A percentile compares a stretch with the other conserved stretches of the same genome.
phyloP scores from a whole-genome alignment of 176 grass and related monocot genomes.

The Carex pumila region DNA sequence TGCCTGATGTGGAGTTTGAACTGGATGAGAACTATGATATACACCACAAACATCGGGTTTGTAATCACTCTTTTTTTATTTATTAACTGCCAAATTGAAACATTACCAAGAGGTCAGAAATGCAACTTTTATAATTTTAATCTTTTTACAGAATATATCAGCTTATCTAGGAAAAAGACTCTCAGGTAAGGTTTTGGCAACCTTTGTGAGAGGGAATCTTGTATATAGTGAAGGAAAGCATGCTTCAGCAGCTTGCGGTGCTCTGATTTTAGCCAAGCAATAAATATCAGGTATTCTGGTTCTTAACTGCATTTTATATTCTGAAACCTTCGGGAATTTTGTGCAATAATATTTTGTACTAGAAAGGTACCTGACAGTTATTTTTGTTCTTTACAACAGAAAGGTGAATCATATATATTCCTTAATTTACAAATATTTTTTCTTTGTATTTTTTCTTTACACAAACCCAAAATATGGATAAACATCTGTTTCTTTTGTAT shows the following conservation, averaged over 20 bases:
- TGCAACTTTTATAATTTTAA: not conserved
- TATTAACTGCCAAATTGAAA: not conserved
- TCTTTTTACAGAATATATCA: constrained; percentile 48
- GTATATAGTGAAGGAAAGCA: constrained; percentile 70
- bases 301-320: not conserved
- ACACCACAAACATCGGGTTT: constrained; percentile 81
- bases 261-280: constrained; percentile 59
- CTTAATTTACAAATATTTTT: too few relatives aligned
- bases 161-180: constrained; percentile 59
- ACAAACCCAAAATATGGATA: not conserved
- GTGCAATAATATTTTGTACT: not conserved
- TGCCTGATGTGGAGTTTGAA: constrained; percentile 69
- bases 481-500: not conserved
- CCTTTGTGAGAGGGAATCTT: constrained; percentile 86
- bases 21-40: constrained; percentile 57
- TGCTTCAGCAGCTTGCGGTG: constrained; percentile 58
- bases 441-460: too few relatives aligned
- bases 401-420: too few relatives aligned
- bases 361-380: not conserved
- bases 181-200: constrained; percentile 68
- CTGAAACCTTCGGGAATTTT: not conserved
- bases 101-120: not conserved
- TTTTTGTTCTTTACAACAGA: not conserved
- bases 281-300: not conserved
- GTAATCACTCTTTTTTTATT: constrained; percentile 3